These are phyloP conservation scores for Syzygium oleosum DNA, from an alignment of 345 rosid genomes.

Conservation along the genomic window DNA sequence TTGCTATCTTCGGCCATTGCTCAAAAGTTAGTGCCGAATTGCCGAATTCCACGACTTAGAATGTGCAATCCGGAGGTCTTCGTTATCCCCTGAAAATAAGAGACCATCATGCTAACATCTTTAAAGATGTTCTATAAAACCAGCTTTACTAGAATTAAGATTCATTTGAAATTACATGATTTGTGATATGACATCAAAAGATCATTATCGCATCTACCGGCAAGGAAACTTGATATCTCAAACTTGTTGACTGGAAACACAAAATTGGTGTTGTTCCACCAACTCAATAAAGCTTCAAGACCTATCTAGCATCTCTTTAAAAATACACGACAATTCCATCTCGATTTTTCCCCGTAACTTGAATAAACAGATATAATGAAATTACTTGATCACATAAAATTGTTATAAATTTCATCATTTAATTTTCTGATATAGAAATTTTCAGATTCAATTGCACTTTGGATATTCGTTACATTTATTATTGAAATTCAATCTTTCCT, in stretches of 20 bases:
- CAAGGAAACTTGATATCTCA: fast-evolving
- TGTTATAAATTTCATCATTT: not conserved
- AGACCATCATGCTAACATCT: fast-evolving
- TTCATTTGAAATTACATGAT: not conserved
- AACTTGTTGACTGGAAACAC: fast-evolving
- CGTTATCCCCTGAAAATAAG: not conserved
- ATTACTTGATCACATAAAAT: not conserved
- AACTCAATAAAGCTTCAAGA: not conserved
- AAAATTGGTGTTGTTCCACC: not conserved
- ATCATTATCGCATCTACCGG: not conserved
- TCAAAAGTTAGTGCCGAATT: fast-evolving
- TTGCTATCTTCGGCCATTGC: fast-evolving
- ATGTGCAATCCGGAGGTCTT: not conserved
- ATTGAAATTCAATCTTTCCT: not conserved
- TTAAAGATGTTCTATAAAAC: too few relatives aligned
- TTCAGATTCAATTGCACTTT: fast-evolving
- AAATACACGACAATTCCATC: not conserved
- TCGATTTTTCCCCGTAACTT: not conserved
- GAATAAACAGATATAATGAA: fast-evolving
- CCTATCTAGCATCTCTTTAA: not conserved
- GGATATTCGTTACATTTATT: not conserved
- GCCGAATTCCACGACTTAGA: fast-evolving
- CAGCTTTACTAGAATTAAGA: too few relatives aligned
- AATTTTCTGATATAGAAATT: not conserved
- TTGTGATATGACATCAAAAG: not conserved